Conservation (phyloP, 805 yeast genomes). For the Schizosaccharomyces osmophilus region DNA sequence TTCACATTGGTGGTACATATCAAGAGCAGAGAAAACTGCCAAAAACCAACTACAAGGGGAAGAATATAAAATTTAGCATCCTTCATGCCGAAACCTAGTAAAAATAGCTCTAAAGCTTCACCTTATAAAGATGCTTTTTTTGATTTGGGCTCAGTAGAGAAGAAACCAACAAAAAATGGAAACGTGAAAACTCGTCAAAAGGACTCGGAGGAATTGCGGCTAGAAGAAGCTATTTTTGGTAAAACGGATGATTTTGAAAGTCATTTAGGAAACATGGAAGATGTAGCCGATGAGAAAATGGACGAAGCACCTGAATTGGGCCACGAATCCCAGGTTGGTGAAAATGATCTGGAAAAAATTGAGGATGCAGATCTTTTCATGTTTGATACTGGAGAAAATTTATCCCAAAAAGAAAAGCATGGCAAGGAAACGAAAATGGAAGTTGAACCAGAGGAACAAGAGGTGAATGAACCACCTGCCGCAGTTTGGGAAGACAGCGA, state of each 20-base stretch:
- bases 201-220: constrained; percentile 55
- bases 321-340: not conserved
- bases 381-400: not conserved
- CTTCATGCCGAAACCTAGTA: not conserved
- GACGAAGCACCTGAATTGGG: constrained; percentile 3
- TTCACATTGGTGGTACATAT: no score
- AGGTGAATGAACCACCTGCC: constrained; percentile 7
- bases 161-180: not conserved
- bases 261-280: constrained; percentile 36
- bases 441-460: constrained; percentile 12
- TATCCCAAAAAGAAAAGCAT: not conserved
- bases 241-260: constrained; percentile 51
- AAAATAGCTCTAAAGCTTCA: not conserved
- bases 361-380: constrained; percentile 3
- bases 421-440: constrained; percentile 15
- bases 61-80: no score
- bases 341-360: constrained; percentile 1
- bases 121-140: not conserved
- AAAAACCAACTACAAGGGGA: not conserved
- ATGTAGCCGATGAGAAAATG: constrained; percentile 12
- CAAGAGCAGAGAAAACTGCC: not conserved
- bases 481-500: constrained; percentile 79
- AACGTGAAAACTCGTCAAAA: constrained; percentile 19
- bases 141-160: not conserved
- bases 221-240: constrained; percentile 76